Evolutionary conservation across 2,329 filamentous ascomycete species (phyloP).

Genomic region (Diaporthe longicolla): DNA sequence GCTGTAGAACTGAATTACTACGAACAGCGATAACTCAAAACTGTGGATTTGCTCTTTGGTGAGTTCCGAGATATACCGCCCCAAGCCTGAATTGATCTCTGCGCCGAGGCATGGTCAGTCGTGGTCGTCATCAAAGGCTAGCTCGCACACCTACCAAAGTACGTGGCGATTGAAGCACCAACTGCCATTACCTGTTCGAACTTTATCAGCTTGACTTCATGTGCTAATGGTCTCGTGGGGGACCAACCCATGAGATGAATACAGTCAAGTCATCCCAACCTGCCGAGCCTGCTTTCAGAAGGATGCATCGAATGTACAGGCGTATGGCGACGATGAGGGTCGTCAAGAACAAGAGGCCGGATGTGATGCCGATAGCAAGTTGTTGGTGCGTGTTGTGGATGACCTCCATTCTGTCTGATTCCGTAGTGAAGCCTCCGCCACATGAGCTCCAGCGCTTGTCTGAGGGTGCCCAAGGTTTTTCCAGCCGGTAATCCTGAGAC

Average conservation of each 20-base stretch:
- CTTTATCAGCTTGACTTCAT: not conserved
- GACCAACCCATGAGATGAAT: slow-evolving; percentile 32
- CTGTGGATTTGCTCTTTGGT: slow-evolving; percentile 7
- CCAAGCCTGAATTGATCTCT: slow-evolving; percentile 30
- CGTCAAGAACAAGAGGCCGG: slow-evolving; percentile 11
- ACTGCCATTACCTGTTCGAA: slow-evolving; percentile 23
- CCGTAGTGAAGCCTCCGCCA: no score
- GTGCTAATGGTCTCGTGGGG: not conserved
- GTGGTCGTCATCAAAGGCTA: not conserved
- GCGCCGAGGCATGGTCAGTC: not conserved
- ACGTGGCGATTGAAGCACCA: slow-evolving; percentile 28
- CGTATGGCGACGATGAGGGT: slow-evolving; percentile 26
- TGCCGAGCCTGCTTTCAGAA: slow-evolving; percentile 23
- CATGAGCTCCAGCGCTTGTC: not conserved
- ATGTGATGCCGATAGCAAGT: slow-evolving; percentile 27
- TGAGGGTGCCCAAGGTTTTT: not conserved
- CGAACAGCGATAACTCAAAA: slow-evolving; percentile 18
- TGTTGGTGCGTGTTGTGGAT: slow-evolving; percentile 26
- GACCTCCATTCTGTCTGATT: slow-evolving; percentile 8
- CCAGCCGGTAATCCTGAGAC: not conserved
- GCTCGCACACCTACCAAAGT: slow-evolving; percentile 20
- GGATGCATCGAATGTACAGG: slow-evolving; percentile 33
- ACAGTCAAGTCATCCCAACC: slow-evolving; percentile 37
- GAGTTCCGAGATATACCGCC: slow-evolving; percentile 16
- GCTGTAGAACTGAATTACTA: slow-evolving; percentile 25